Evolutionary conservation across 441 rosid species (phyloP), one percentile per base, ranked within the genome.

Genomic region (Erodium texanum): DNA sequence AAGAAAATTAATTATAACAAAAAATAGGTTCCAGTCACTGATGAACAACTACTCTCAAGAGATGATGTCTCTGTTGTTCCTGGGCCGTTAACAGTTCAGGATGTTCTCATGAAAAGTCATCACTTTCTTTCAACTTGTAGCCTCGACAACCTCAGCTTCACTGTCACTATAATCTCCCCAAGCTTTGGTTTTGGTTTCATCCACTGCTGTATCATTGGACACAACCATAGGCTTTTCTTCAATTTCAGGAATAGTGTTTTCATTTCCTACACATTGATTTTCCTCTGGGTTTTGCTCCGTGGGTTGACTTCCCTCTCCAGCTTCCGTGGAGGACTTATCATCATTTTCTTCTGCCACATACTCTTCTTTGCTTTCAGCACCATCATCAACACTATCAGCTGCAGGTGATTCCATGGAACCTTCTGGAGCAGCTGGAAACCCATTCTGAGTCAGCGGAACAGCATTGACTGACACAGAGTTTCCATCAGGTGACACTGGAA

Each of bases 131-230:
- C 82, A 89, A 74, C 88, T 73, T n/a, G 83, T 71, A 76, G 85
- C 90, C 80, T 85, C 96, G 70, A 85, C 87, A 61, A 71, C 70
- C 71, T 92, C 96, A 11, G 80, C 73, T 82, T 92, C 97, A n/a
- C 70, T 72, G 62, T 92, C 99, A 23, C 89, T 89, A 81, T 86
- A 81, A 79, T 89, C 98, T 71, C 86, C 94, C 96, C 97, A 92
- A 66, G 87, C 77, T 77, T 89, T 89, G 78, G 73, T 73, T 69
- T 71, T 80, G 63, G 83, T 82, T 73, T 67, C 85, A 66, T 85
- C 86, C 15, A 66, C 80, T 65, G 65, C 74, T 24, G 54, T 67
- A 66, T 78, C 94, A 68, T 76, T 70, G 70, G 65, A 70, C 67
- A 22, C 71, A 69, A 75, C 74, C 27, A 68, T 71, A 72, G 73